Evolutionary conservation across 148 eudicot species (phyloP), one percentile per base, ranked within the genome.

Genomic region (Nyssa sinensis): DNA sequence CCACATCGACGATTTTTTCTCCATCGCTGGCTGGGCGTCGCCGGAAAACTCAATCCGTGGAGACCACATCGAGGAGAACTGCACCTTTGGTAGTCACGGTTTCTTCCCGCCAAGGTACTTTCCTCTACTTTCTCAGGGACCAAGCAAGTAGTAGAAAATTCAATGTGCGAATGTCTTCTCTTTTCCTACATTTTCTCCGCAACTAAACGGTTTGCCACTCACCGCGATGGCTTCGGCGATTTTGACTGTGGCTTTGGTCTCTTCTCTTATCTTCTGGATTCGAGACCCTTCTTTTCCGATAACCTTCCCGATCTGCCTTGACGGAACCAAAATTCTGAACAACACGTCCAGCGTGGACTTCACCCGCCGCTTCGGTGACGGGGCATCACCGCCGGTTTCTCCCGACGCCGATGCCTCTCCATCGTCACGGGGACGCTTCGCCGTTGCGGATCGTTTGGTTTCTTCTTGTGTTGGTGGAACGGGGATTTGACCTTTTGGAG

Each of bases 151-250:
- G 44, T 37, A 37, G 44, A 4, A 37, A 37, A 37, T 37, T 4
- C 5, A 37, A 37, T 37, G 4, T 9, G 44, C 5, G 44, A 55
- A n/a, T 55, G 17, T n/a, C 24, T n/a, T 21, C 14, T 24, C 27
- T 10, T 7, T 21, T 31, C 35, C 67, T 16, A 66, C 49, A 37
- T 66, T 66, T 49, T 47, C 14, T 53, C 69, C 27, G 63, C 49
- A 62, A 44, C 33, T 34, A 62, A 68, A n/a, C 30, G 12, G 11
- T 1, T 24, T 8, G 25, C 5, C 1, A 84, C 92, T 81, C 27
- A 93, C 98, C 69, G 98, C 84, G 72, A 91, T 69, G 44, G 98
- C 90, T 63, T 93, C 98, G 61, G 98, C 98, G 69, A 93, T 88
- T 64, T 93, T 93, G 60, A 93, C 72, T 67, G 87, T 89, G 37